phyloP scores from a whole-genome alignment of 257 asterid species.

The Vinca minor region DNA sequence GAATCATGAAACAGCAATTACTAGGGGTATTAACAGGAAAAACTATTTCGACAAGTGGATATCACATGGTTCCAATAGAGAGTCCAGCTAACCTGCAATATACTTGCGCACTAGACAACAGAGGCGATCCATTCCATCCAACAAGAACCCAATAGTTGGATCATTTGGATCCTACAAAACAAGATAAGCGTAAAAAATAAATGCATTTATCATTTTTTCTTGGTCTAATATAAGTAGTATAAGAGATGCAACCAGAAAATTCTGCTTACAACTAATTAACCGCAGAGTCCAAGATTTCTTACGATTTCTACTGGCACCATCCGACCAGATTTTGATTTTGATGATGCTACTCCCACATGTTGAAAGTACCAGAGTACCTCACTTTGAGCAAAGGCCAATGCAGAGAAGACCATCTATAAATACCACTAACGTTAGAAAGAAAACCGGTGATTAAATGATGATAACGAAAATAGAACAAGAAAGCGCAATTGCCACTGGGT shows the following conservation, averaged over 20 bases:
- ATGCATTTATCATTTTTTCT: slow-evolving; percentile 7
- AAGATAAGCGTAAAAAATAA: slow-evolving; percentile 7
- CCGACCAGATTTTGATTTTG: slow-evolving; percentile 69
- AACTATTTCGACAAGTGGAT: neutral
- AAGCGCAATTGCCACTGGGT: neutral
- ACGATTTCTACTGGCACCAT: slow-evolving; percentile 75
- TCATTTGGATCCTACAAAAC: slow-evolving; percentile 85
- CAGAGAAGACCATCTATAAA: slow-evolving; percentile 96
- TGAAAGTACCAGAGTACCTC: slow-evolving; percentile 97
- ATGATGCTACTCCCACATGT: slow-evolving; percentile 78
- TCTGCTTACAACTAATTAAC: slow-evolving; percentile 4
- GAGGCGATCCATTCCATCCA: slow-evolving; percentile 94
- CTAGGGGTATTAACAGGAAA: neutral
- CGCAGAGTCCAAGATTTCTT: slow-evolving; percentile 32
- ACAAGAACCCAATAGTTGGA: slow-evolving; percentile 89
- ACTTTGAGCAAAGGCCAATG: slow-evolving; percentile 92
- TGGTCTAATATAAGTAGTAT: slow-evolving; percentile 6
- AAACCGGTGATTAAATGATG: neutral
- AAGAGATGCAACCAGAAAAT: neutral
- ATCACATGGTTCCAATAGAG: slow-evolving; percentile 2
- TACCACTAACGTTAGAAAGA: slow-evolving; percentile 20
- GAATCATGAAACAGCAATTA: too few species aligned
- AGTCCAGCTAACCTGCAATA: slow-evolving; percentile 71
- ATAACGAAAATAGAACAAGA: neutral
- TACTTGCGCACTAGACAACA: slow-evolving; percentile 96